These are phyloP conservation scores for Aspergillus sclerotioniger DNA, from an alignment of 495 filamentous ascomycete species.

Conservation along the genomic window DNA sequence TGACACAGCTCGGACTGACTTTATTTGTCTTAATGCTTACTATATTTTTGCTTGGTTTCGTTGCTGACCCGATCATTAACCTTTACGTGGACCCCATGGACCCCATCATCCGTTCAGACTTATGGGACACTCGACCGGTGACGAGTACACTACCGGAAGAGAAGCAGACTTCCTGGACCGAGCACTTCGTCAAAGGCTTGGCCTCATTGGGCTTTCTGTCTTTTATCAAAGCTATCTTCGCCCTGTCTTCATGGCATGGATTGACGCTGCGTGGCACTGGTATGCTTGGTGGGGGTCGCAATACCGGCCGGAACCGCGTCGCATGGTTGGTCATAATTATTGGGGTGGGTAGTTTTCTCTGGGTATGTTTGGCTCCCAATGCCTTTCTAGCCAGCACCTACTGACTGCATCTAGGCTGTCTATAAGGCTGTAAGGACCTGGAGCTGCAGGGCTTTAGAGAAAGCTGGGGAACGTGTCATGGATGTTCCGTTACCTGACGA, in stretches of 20 bases:
- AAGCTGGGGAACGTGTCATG: slow-evolving; percentile 72
- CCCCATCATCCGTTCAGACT: slow-evolving; percentile 40
- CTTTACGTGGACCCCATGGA: slow-evolving; percentile 75
- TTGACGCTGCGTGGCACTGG: slow-evolving; percentile 62
- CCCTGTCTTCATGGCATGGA: slow-evolving; percentile 72
- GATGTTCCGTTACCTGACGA: slow-evolving; percentile 79
- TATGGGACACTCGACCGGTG: slow-evolving; percentile 36
- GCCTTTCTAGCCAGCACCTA: slow-evolving; percentile 19
- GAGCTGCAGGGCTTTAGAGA: slow-evolving; percentile 67
- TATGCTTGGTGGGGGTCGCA: slow-evolving; percentile 50
- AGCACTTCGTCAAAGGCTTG: slow-evolving; percentile 86
- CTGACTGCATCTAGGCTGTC: slow-evolving; percentile 56
- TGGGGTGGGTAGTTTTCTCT: slow-evolving; percentile 78
- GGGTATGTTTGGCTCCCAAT: slow-evolving; percentile 52
- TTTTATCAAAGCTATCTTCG: slow-evolving; percentile 76
- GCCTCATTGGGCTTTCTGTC: slow-evolving; percentile 81
- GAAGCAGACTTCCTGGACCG: slow-evolving; percentile 59
- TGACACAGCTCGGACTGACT: slow-evolving; percentile 64
- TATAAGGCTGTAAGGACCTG: slow-evolving; percentile 75
- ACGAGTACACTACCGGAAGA: slow-evolving; percentile 36
- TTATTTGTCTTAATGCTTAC: slow-evolving; percentile 63
- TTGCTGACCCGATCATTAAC: slow-evolving; percentile 90
- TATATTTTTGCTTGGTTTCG: slow-evolving; percentile 79
- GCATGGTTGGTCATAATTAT: slow-evolving; percentile 75
- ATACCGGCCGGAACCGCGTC: slow-evolving; percentile 68